Conservation (phyloP, 1,284 basidiomycete genomes). For the Ustilago crameri region DNA sequence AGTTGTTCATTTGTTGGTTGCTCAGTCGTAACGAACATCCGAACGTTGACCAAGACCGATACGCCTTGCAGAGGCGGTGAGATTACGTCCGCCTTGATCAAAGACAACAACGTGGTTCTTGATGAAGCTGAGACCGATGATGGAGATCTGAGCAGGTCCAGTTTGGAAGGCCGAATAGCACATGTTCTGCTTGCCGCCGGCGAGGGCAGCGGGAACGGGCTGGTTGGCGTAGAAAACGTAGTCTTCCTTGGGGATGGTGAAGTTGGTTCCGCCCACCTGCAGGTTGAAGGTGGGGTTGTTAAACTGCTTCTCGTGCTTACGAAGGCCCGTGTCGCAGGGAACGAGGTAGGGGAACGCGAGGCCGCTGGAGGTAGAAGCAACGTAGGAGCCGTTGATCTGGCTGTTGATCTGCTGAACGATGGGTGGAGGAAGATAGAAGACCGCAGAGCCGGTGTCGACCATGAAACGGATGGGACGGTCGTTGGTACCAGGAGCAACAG, state of each 20-base stretch:
- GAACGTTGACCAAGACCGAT: constrained; percentile 43
- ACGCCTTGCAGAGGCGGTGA: constrained; percentile 30
- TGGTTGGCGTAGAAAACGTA: constrained; percentile 56
- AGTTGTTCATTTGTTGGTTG: not conserved
- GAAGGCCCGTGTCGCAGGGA: constrained; percentile 55
- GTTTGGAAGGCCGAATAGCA: constrained; percentile 57
- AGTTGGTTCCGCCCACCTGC: constrained; percentile 38
- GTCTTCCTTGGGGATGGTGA: constrained; percentile 51
- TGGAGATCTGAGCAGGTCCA: constrained; percentile 43
- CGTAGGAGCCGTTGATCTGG: constrained; percentile 38
- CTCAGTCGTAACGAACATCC: constrained; percentile 41
- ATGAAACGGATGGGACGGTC: constrained; percentile 42
- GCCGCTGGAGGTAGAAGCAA: constrained; percentile 25
- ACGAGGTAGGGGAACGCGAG: constrained; percentile 51
- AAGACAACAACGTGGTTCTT: constrained; percentile 57
- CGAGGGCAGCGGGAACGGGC: constrained; percentile 34
- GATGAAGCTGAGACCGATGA: constrained; percentile 56
- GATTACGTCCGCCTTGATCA: constrained; percentile 44
- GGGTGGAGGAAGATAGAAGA: constrained; percentile 42
- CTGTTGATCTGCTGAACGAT: constrained; percentile 46
- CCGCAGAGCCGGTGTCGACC: constrained; percentile 56
- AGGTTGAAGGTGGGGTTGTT: constrained; percentile 43
- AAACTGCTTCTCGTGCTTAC: constrained; percentile 35
- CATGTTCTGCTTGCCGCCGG: constrained; percentile 40
- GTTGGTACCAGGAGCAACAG: constrained; percentile 19